Base-by-base conservation (phyloP, 164 flowering plant species). In the Chimonanthus praecox region DNA sequence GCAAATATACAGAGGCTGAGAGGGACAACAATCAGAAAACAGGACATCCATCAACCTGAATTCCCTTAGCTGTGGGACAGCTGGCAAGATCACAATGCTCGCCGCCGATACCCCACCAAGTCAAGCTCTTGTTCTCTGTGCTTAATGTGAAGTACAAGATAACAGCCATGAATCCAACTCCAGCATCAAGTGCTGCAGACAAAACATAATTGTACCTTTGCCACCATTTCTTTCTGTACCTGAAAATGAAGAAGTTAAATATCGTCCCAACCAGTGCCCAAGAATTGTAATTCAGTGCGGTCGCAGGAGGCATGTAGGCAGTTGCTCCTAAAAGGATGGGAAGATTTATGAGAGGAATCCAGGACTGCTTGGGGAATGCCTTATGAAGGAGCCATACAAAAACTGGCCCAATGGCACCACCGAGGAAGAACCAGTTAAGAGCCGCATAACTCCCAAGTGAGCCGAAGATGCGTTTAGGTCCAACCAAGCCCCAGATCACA, bases 301-400 rank as follows among this genome's bases (percentile, higher is more conserved):
- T 83, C 60, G 97, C 97, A 4, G 95, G 92, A 2, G 97, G 97
- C 97, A 94, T 92, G 73, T 54, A 47, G 33, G 80, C 87, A 4
- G 97, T 90, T 62, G 97, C 91, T 18, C 97, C 97, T 2, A 94
- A 83, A 64, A 94, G 85, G 54, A 92, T 92, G 45, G 97, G 99
- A 49, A 94, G 87, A 78, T 94, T 92, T 48, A 94, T 91, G 18
- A 91, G 78, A 4, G 90, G 90, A 73, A 94, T 90, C 97, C 99
- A 94, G 16, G 87, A 69, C 77, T 88, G 87, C 48, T 80, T 81
- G 2, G 95, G 97, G 82, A 88, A 92, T 75, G 89, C 84, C 77
- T 78, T 91, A 79, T 92, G 92, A 5, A 91, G 66, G 66, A 87
- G 76, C 94, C 94, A 92, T 49, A 92, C 91, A 6, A 91, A 10